phyloP scores from a whole-genome alignment of 2,329 filamentous ascomycete species.

The Calcarisporium arbuscula region DNA sequence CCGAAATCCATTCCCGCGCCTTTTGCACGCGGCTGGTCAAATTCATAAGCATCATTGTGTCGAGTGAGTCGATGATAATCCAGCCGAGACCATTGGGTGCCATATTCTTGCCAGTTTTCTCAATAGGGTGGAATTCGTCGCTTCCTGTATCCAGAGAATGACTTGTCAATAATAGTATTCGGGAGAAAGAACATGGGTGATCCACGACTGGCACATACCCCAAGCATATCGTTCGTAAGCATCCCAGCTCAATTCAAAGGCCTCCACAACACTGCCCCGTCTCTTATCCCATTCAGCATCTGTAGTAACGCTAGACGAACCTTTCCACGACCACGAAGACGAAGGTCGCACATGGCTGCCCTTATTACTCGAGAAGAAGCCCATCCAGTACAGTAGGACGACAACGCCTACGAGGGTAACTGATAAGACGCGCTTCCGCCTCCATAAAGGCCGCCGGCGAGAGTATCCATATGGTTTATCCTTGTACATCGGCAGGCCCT shows the following conservation, averaged over 20 bases:
- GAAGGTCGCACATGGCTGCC: too few relatives aligned
- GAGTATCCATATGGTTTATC: slow-evolving; percentile 86
- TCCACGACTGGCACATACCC: slow-evolving; percentile 53
- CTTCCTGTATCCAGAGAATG: slow-evolving; percentile 44
- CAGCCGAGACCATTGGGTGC: slow-evolving; percentile 83
- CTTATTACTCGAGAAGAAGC: slow-evolving; percentile 46
- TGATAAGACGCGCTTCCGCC: slow-evolving; percentile 54
- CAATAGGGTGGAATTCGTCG: slow-evolving; percentile 81
- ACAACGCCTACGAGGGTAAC: slow-evolving; percentile 49
- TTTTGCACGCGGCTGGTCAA: slow-evolving; percentile 77
- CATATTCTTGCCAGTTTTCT: slow-evolving; percentile 78
- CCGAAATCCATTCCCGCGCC: slow-evolving; percentile 83
- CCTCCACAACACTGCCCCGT: slow-evolving; percentile 77
- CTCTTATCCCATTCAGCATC: slow-evolving; percentile 69
- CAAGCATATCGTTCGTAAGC: slow-evolving; percentile 89
- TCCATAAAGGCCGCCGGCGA: slow-evolving; percentile 53
- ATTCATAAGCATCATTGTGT: slow-evolving; percentile 98
- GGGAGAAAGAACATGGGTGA: background rate
- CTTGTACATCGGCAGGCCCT: slow-evolving; percentile 86
- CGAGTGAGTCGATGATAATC: slow-evolving; percentile 95
- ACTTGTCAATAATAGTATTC: background rate
- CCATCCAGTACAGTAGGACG: slow-evolving; percentile 63
- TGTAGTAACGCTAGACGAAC: slow-evolving; percentile 39
- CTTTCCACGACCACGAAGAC: slow-evolving; percentile 53
- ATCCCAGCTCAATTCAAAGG: slow-evolving; percentile 87